Evolutionary conservation across 768 basidiomycete genomes (phyloP).

Genomic region (Tulasnella calospora): DNA sequence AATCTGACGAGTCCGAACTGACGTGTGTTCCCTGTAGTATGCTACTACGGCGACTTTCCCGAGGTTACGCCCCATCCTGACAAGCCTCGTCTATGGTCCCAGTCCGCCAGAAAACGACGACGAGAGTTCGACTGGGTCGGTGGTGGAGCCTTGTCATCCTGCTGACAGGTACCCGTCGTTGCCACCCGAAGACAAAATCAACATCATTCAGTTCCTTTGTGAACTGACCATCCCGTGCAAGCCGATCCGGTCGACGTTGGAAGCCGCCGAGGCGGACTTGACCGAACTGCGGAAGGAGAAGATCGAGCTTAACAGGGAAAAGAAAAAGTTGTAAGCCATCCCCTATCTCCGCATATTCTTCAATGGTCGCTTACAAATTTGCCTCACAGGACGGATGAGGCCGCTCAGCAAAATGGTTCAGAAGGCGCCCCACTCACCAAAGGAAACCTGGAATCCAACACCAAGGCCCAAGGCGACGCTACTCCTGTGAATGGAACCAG

Average conservation of each 20-base stretch:
- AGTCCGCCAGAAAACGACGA: constrained; percentile 36
- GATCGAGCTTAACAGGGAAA: constrained; percentile 86
- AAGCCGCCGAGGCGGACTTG: constrained; percentile 80
- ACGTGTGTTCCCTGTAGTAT: constrained; percentile 46
- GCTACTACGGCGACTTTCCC: constrained; percentile 70
- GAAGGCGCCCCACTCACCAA: constrained; percentile 19
- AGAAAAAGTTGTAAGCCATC: constrained; percentile 74
- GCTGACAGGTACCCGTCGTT: constrained; percentile 68
- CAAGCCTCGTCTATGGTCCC: constrained; percentile 66
- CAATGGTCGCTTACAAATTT: constrained; percentile 1
- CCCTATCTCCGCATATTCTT: background rate
- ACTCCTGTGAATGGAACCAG: background rate
- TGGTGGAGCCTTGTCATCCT: constrained; percentile 38
- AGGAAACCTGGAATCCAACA: constrained; percentile 21
- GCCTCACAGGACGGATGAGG: constrained; percentile 34
- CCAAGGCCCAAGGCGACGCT: constrained; percentile 1
- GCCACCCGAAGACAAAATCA: constrained; percentile 72
- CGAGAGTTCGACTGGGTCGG: constrained; percentile 23
- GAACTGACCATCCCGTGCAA: constrained; percentile 88
- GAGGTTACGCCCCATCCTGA: constrained; percentile 62
- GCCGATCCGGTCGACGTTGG: constrained; percentile 81
- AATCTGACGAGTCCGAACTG: constrained; percentile 14
- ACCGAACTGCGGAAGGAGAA: constrained; percentile 93
- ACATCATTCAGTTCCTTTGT: constrained; percentile 81
- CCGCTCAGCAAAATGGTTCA: constrained; percentile 24